Evolutionary conservation across 768 basidiomycete genomes (phyloP).

Genomic region (Lentinus tigrinus): DNA sequence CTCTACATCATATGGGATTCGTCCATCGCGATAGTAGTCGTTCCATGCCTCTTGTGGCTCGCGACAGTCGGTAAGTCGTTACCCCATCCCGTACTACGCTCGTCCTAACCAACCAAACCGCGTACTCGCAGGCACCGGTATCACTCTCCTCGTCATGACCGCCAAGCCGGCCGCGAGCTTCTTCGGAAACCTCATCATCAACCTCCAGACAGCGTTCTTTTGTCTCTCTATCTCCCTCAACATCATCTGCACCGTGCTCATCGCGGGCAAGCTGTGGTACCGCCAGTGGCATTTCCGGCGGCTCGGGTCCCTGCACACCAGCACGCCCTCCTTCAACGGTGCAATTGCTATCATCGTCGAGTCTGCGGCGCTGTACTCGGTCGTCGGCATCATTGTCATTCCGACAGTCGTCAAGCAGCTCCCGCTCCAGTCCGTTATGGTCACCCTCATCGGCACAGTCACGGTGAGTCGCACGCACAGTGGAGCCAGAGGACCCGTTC

Average conservation of each 20-base stretch:
- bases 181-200: not conserved
- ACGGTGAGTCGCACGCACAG: too few relatives aligned
- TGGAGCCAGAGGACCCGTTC: too few relatives aligned
- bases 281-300: not conserved
- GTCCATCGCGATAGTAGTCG: not conserved
- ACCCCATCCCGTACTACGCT: not conserved
- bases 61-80: not conserved
- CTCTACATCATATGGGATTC: too few relatives aligned
- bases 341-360: not conserved
- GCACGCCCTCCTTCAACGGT: not conserved
- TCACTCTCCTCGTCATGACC: conserved; percentile 1
- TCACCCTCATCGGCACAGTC: too few relatives aligned
- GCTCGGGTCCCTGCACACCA: too few relatives aligned
- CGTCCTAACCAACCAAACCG: too few relatives aligned
- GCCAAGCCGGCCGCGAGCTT: conserved; percentile 1
- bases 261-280: not conserved
- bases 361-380: not conserved
- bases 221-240: not conserved
- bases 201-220: not conserved
- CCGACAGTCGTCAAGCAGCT: too few relatives aligned
- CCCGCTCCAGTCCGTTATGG: too few relatives aligned
- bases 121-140: not conserved
- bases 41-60: not conserved
- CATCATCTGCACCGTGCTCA: not conserved
- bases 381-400: not conserved